Percentiles rank a stretch among this genome's conserved stretches.
phyloP scores from a whole-genome alignment of 179 eudicot genomes.

The Patellifolia procumbens region DNA sequence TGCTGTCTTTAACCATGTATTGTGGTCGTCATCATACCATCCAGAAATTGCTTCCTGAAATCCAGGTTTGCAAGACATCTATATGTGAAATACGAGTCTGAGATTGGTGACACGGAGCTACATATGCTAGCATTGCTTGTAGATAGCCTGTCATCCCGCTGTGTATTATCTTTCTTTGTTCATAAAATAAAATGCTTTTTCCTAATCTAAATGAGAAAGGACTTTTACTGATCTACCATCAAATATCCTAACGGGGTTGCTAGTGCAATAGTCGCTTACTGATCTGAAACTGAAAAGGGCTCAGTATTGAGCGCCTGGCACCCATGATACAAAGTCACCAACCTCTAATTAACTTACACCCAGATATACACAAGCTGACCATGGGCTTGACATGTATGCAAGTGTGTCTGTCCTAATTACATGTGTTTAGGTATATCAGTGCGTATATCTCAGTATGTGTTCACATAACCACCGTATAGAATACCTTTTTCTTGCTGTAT shows the following conservation, averaged over 20 bases:
- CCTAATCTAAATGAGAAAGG: background rate
- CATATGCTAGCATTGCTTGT: background rate
- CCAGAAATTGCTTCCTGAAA: constrained; percentile 89
- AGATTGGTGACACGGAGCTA: no score
- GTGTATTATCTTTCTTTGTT: background rate
- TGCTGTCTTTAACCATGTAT: constrained; percentile 86
- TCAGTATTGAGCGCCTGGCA: background rate
- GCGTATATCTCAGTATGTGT: background rate
- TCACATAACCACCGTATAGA: background rate
- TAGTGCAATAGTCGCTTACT: no score
- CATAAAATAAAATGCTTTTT: background rate
- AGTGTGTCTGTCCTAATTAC: background rate
- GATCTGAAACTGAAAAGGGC: background rate
- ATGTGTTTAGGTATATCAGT: background rate
- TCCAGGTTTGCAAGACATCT: constrained; percentile 61
- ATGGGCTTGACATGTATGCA: background rate
- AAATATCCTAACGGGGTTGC: no score
- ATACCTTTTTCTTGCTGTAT: background rate
- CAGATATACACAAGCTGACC: background rate
- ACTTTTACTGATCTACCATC: background rate
- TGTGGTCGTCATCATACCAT: constrained; percentile 79
- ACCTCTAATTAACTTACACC: background rate
- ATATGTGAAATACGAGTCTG: background rate
- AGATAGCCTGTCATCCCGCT: background rate
- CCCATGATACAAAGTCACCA: background rate